Conservation (phyloP, 2,329 filamentous ascomycete species). For the Grosmannia huntii region DNA sequence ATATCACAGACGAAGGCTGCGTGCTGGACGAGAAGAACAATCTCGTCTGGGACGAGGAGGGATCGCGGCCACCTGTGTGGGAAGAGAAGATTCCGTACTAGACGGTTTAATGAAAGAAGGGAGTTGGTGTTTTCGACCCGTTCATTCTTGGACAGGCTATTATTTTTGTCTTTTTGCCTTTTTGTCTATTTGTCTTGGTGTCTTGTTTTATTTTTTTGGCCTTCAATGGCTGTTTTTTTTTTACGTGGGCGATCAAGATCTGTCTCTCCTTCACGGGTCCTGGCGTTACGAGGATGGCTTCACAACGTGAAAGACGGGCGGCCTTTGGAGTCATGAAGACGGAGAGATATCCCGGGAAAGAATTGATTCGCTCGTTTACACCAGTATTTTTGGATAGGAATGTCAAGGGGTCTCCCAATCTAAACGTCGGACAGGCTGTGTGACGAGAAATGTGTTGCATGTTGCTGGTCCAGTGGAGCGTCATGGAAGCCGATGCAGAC, state of each 20-base stretch:
- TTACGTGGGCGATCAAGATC: background rate
- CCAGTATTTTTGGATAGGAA: background rate
- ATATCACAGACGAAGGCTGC: constrained; percentile 70
- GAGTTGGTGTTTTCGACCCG: background rate
- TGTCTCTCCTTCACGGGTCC: background rate
- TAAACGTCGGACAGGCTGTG: background rate
- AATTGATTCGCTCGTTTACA: constrained; percentile 6
- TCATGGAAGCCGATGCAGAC: constrained; percentile 40
- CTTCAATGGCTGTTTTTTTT: background rate
- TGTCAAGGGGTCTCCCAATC: background rate
- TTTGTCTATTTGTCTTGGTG: background rate
- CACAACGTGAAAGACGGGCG: constrained; percentile 1
- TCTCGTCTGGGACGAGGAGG: constrained; percentile 22
- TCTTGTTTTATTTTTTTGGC: background rate
- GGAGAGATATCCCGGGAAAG: constrained; percentile 10
- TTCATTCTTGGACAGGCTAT: background rate
- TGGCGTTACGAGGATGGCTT: background rate
- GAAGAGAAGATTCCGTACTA: constrained; percentile 23
- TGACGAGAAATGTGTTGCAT: background rate
- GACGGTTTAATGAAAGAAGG: background rate
- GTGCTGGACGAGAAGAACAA: constrained; percentile 55
- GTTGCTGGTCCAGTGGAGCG: background rate
- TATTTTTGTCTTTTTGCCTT: background rate
- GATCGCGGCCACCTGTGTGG: constrained; percentile 21
- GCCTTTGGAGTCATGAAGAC: background rate